Base-by-base conservation (phyloP, 768 basidiomycete genomes). In the Leucocoprinus leucothites region DNA sequence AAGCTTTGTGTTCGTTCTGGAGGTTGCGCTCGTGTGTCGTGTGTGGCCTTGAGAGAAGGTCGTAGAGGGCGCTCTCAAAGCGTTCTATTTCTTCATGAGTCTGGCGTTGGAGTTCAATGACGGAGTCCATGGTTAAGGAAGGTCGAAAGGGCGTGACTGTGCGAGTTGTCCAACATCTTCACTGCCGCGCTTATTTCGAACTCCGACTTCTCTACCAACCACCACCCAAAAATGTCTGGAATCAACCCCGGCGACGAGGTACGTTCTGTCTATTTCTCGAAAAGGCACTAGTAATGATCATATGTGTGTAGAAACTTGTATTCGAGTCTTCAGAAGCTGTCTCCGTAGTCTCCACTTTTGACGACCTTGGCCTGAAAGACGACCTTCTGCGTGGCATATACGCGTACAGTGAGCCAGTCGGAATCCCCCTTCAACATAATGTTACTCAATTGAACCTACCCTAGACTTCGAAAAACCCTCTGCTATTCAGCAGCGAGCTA, bases 401-500 rank as follows among this genome's bases (percentile, higher is more conserved):
- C 73, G 96, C 94, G 55, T 98, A 98, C 78, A 96, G 96, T 92
- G 57, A 52, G 84, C 74, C 50, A 11, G 14, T 13, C 2, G 36
- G 19, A 25, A 21, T 11, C n/a, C 25, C 25, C 24, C 42, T 26
- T 22, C 8, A 19, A 24, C 25, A 9, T 35, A 22, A 49, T 48
- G 28, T 38, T n/a, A n/a, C 36, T 57, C 16, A 51, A 28, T 41
- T 11, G 38, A 18, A 14, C 60, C 35, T 19, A 52, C 35, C 42
- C 9, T 36, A 78, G 91, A 92, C 70, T 98, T 98, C 66, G 96
- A 99, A 80, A 95, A 94, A 66, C 96, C 96, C 21, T 98, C 96
- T 58, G 95, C 96, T 58, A 98, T 99, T 66, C 96, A 99, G 76
- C 94, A 97, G 74, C 89, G 95, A 61, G 96, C 96, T 47, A 98